Evolutionary conservation across 805 yeast species (phyloP).

Genomic region (Candida insectalens): DNA sequence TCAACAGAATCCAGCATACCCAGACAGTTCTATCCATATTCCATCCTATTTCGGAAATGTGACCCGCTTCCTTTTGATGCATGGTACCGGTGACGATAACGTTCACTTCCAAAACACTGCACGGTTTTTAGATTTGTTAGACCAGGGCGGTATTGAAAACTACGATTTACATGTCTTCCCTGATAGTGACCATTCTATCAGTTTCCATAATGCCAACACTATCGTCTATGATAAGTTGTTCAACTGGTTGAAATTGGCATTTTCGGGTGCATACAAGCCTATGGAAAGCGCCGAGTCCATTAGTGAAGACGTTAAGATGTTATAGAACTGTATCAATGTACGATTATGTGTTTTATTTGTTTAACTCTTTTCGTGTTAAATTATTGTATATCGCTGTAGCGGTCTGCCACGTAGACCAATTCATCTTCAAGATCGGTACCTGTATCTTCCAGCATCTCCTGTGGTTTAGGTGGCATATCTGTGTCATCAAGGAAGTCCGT

Average conservation of each 20-base stretch:
- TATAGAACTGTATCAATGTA: neutral
- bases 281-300: slow-evolving; percentile 4
- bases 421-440: slow-evolving; percentile 50
- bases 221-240: slow-evolving; percentile 61
- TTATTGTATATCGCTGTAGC: slow-evolving; percentile 11
- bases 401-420: slow-evolving; percentile 59
- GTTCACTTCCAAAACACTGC: slow-evolving; percentile 90
- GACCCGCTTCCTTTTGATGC: slow-evolving; percentile 76
- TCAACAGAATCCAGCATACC: slow-evolving; percentile 49
- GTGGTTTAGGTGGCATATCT: slow-evolving; percentile 57
- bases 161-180: slow-evolving; percentile 75
- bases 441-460: slow-evolving; percentile 30
- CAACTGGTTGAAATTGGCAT: slow-evolving; percentile 57
- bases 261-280: slow-evolving; percentile 34
- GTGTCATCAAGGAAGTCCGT: slow-evolving; percentile 33
- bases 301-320: slow-evolving; percentile 13
- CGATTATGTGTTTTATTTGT: neutral
- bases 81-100: slow-evolving; percentile 96
- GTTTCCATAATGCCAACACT: slow-evolving; percentile 62
- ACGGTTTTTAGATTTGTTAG: slow-evolving; percentile 65
- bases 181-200: slow-evolving; percentile 67
- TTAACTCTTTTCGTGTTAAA: neutral
- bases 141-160: slow-evolving; percentile 69
- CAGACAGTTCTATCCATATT: slow-evolving; percentile 43
- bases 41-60: slow-evolving; percentile 44